A percentile compares a stretch with the other conserved stretches of the same genome.
Conservation (phyloP, 371 early-diverging fungal species). For the Dinochytrium kinnereticum region DNA sequence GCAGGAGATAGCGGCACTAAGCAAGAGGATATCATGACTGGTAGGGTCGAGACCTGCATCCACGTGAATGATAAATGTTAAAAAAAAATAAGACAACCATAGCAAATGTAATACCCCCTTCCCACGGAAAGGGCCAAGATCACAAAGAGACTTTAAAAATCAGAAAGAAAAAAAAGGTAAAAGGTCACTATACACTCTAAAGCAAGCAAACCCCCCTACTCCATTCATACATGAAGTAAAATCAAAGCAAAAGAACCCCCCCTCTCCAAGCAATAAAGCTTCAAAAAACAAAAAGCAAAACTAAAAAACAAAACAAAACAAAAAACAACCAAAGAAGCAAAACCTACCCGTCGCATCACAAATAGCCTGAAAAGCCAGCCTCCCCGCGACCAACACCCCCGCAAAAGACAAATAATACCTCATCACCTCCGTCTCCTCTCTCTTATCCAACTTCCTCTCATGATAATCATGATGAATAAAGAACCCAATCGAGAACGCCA, state of each 20-base stretch:
- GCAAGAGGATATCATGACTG: constrained; percentile 16
- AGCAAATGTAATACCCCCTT: too few species aligned
- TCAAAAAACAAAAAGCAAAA: too few species aligned
- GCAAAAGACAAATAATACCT: constrained; percentile 19
- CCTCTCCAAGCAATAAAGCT: too few species aligned
- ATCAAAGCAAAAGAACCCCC: too few species aligned
- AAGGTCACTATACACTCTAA: too few species aligned
- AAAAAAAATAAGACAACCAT: neutral
- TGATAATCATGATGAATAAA: constrained; percentile 26
- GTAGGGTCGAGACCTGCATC: constrained; percentile 9
- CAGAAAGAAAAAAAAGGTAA: too few species aligned
- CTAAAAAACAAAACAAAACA: too few species aligned
- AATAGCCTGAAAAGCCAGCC: constrained; percentile 15
- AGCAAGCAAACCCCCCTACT: too few species aligned
- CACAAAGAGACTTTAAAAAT: too few species aligned
- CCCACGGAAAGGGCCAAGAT: too few species aligned
- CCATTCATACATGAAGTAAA: too few species aligned
- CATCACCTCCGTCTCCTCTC: constrained; percentile 7
- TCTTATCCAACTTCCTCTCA: neutral
- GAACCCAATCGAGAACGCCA: constrained; percentile 32
- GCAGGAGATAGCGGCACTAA: constrained; percentile 15
- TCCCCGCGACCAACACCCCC: constrained; percentile 9
- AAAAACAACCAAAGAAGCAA: too few species aligned
- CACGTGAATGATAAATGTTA: neutral
- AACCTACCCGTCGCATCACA: constrained; percentile 17